Conservation (phyloP, 116 monocot species). For the Phalaenopsis hybrid region DNA sequence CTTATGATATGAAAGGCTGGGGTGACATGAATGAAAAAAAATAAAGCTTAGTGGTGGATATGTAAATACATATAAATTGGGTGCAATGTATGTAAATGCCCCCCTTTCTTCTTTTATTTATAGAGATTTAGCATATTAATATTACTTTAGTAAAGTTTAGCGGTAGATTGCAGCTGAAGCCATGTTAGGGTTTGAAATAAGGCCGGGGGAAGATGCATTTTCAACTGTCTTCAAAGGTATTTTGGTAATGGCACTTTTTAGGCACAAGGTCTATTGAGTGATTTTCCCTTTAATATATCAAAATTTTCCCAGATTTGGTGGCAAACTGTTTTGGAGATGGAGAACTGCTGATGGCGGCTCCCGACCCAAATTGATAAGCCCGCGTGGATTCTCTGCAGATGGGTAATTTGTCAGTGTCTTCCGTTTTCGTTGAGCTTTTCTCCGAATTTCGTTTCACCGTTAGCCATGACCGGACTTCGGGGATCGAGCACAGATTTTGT, state of each 20-base stretch:
- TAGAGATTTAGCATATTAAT: too few species aligned
- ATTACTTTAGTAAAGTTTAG: too few species aligned
- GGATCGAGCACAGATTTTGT: conserved; percentile 8
- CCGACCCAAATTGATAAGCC: conserved; percentile 3
- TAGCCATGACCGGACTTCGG: not conserved
- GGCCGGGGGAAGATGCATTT: not conserved
- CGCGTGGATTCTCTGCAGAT: conserved; percentile 1
- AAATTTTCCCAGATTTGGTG: conserved; percentile 10
- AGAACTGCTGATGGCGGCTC: conserved; percentile 9
- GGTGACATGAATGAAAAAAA: too few species aligned
- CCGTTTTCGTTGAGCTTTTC: not conserved
- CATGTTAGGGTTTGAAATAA: conserved; percentile 3
- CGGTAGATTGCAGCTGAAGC: not conserved
- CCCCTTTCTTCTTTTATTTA: too few species aligned
- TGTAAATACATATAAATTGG: too few species aligned
- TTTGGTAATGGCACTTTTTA: conserved; percentile 3
- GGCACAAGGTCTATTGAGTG: not conserved
- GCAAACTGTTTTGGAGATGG: conserved; percentile 5
- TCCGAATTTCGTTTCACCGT: not conserved
- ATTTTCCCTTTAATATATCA: not conserved
- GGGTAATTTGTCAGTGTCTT: conserved; percentile 15
- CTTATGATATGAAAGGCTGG: too few species aligned
- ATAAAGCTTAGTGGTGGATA: too few species aligned
- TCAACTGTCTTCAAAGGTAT: not conserved
- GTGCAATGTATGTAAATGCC: too few species aligned